Conservation (phyloP, 345 rosid species). For the Ceriops zippeliana region DNA sequence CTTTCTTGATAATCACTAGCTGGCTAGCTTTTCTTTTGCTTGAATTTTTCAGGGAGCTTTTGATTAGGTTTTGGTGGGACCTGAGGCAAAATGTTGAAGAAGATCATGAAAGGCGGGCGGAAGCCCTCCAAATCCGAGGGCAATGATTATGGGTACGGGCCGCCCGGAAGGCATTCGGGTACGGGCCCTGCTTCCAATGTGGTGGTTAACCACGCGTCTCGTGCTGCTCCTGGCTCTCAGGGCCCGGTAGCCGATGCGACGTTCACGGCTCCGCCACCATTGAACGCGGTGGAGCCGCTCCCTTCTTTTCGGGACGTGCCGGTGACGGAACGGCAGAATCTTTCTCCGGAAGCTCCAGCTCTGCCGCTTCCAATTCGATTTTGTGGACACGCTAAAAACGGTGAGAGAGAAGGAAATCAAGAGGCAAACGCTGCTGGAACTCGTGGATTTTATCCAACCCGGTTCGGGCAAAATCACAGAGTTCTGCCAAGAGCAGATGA, state of each 20-base stretch:
- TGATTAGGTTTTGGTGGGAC: conserved; percentile 18
- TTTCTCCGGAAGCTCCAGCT: conserved; percentile 69
- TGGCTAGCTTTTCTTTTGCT: background rate
- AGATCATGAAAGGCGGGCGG: conserved; percentile 71
- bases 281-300: conserved; percentile 61
- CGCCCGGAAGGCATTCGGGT: conserved; percentile 34
- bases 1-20: background rate
- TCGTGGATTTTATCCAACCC: conserved; percentile 74
- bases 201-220: conserved; percentile 67
- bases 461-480: conserved; percentile 68
- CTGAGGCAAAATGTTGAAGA: conserved; percentile 59
- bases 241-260: conserved; percentile 22
- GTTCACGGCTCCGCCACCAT: conserved; percentile 38
- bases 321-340: conserved; percentile 50
- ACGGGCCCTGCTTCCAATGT: conserved; percentile 42
- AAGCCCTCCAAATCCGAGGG: conserved; percentile 67
- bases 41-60: background rate
- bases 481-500: conserved; percentile 75
- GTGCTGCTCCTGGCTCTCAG: conserved; percentile 26
- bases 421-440: conserved; percentile 69
- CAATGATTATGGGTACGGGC: conserved; percentile 45
- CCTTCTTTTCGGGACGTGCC: conserved; percentile 64
- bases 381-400: conserved; percentile 44
- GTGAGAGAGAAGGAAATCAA: conserved; percentile 81
- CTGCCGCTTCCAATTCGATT: conserved; percentile 81